These are phyloP conservation scores for Calonectria pseudoturangicola DNA, from an alignment of 2,329 filamentous ascomycete species.

Conservation along the genomic window DNA sequence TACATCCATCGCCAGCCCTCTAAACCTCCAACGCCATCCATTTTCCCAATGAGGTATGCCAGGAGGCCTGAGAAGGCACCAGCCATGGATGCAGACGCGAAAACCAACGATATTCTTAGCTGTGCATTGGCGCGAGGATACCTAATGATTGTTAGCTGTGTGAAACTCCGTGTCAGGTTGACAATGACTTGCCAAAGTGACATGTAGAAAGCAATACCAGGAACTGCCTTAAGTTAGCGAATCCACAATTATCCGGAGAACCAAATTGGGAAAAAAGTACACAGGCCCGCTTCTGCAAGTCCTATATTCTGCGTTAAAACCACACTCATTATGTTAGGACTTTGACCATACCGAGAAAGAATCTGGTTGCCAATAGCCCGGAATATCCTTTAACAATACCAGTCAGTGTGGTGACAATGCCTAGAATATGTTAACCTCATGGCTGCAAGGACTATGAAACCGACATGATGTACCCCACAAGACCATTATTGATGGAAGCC, in stretches of 20 bases:
- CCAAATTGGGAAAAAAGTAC: background rate
- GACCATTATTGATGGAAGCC: conserved; percentile 16
- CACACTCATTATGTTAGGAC: background rate
- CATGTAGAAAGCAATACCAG: conserved; percentile 12
- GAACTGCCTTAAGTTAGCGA: background rate
- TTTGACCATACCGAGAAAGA: conserved; percentile 11
- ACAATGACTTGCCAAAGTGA: conserved; percentile 1
- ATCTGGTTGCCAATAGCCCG: conserved; percentile 3
- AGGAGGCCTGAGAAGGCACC: conserved; percentile 16
- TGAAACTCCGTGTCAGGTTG: no score
- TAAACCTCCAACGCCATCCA: conserved; percentile 10
- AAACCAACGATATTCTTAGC: conserved; percentile 10
- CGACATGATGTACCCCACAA: background rate
- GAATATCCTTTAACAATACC: conserved; percentile 15
- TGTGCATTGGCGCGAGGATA: conserved; percentile 13
- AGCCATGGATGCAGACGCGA: conserved; percentile 2
- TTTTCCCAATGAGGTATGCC: conserved; percentile 1
- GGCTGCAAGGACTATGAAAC: background rate
- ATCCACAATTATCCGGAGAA: no score
- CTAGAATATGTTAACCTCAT: background rate
- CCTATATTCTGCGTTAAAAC: background rate
- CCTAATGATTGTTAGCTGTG: background rate
- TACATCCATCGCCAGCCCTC: conserved; percentile 15
- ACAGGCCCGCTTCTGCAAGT: conserved; percentile 11
- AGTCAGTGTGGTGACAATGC: conserved; percentile 1